These are phyloP conservation scores for Trichosporon sp. DNA, from an alignment of 1,284 basidiomycete species.

Conservation along the genomic window DNA sequence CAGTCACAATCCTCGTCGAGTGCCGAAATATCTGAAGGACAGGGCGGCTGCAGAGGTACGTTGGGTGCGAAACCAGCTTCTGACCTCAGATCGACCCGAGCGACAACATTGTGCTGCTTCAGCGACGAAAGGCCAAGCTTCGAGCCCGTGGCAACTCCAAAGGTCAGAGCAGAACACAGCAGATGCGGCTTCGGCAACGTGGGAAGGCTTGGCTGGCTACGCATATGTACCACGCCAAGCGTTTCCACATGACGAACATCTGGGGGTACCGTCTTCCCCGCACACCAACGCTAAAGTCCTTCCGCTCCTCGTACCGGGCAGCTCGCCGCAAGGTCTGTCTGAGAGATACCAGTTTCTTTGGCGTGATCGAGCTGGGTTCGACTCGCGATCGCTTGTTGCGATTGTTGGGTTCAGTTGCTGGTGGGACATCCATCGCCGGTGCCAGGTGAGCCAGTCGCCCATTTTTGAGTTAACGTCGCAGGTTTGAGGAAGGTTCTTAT, in stretches of 20 bases:
- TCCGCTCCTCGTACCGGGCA: constrained; percentile 80
- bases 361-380: constrained; percentile 68
- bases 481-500: constrained; percentile 57
- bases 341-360: constrained; percentile 80
- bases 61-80: background rate
- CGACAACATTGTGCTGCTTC: constrained; percentile 57
- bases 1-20: constrained; percentile 82
- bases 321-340: constrained; percentile 74
- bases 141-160: constrained; percentile 33
- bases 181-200: constrained; percentile 37
- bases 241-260: constrained; percentile 82
- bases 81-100: constrained; percentile 67
- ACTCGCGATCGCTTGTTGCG: constrained; percentile 57
- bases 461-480: constrained; percentile 32
- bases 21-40: constrained; percentile 71
- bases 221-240: constrained; percentile 89
- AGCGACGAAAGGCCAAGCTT: constrained; percentile 50
- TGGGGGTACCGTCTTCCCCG: constrained; percentile 85
- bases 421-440: constrained; percentile 36
- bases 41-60: constrained; percentile 75
- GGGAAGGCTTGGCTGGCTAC: constrained; percentile 83
- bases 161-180: constrained; percentile 32
- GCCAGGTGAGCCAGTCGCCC: constrained; percentile 25
- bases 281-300: constrained; percentile 82
- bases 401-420: constrained; percentile 51